Evolutionary conservation across 805 yeast genomes (phyloP).

Genomic region (Pichia rugopelliculosa): DNA sequence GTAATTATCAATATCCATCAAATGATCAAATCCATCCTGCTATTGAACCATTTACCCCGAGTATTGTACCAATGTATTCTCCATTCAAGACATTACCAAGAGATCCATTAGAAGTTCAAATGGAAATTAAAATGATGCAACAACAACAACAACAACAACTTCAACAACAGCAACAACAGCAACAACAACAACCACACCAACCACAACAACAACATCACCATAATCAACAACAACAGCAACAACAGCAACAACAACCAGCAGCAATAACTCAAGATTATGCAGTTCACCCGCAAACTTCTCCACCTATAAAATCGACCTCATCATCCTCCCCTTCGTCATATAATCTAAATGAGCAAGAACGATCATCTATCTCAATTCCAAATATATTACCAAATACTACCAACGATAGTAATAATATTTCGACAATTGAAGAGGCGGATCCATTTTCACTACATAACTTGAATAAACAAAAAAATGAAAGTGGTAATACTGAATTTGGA

Average conservation of each 20-base stretch:
- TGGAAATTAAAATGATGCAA: conserved; percentile 22
- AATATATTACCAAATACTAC: background rate
- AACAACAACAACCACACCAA: conserved; percentile 9
- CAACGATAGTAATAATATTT: background rate
- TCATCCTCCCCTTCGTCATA: background rate
- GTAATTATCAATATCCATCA: conserved; percentile 25
- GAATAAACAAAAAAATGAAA: background rate
- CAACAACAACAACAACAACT: conserved; percentile 28
- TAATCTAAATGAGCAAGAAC: background rate
- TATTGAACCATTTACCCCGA: conserved; percentile 25
- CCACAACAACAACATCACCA: background rate
- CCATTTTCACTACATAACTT: conserved; percentile 6
- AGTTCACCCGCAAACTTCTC: background rate
- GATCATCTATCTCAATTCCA: background rate
- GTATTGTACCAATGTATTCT: conserved; percentile 24
- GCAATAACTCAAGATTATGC: conserved; percentile 1
- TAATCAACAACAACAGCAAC: conserved; percentile 8
- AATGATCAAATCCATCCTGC: conserved; percentile 22
- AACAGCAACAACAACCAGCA: background rate
- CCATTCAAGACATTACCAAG: conserved; percentile 29
- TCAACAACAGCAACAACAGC: conserved; percentile 17
- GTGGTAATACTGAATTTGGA: background rate
- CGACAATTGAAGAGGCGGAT: conserved; percentile 7
- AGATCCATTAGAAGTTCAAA: conserved; percentile 41
- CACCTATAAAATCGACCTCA: background rate